A percentile compares a stretch with the other conserved stretches of the same genome.
These are phyloP conservation scores for Populus euphratica DNA, from an alignment of 345 rosid species.

Conservation along the genomic window DNA sequence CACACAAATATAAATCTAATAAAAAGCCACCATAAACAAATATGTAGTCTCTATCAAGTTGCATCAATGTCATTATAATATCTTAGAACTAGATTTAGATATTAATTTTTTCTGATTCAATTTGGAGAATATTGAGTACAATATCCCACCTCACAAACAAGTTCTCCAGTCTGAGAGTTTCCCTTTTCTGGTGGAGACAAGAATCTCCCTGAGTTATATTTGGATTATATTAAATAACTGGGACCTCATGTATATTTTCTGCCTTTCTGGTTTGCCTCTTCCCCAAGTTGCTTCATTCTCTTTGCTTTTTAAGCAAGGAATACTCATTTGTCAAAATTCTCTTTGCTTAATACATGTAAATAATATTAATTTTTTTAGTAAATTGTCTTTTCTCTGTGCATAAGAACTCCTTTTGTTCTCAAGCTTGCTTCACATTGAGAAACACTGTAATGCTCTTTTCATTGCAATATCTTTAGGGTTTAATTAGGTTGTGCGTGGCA, in stretches of 20 bases:
- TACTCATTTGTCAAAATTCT: background rate
- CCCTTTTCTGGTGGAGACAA: slow-evolving; percentile 5
- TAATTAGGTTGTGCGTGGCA: background rate
- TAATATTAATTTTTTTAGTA: too few species aligned
- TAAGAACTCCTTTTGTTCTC: background rate
- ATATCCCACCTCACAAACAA: background rate
- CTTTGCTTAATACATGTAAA: background rate
- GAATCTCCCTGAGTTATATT: background rate
- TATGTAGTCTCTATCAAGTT: background rate
- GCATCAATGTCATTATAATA: background rate
- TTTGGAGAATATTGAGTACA: background rate
- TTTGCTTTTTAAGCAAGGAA: background rate
- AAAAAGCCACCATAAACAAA: background rate
- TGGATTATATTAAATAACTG: background rate
- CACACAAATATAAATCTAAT: background rate
- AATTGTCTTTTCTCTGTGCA: background rate
- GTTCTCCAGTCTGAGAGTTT: background rate
- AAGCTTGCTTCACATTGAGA: background rate
- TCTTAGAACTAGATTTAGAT: background rate
- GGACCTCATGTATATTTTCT: too few species aligned
- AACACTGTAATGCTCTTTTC: background rate
- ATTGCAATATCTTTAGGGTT: background rate
- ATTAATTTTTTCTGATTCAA: too few species aligned
- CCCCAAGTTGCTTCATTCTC: too few species aligned
- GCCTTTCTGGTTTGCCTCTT: too few species aligned